Conservation (phyloP, 257 asterid genomes). For the Solanum bulbocastanum region DNA sequence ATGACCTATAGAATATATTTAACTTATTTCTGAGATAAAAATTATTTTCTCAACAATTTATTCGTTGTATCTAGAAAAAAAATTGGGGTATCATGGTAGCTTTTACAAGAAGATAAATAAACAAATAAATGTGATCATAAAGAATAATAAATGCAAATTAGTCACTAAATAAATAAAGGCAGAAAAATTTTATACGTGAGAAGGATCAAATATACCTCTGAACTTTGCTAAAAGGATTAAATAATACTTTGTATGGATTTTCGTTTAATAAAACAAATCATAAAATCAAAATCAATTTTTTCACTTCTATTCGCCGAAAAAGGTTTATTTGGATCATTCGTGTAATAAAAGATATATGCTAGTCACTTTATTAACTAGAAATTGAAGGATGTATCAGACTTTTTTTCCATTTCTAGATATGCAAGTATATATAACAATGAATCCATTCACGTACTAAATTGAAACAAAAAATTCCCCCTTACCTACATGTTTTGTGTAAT, state of each 20-base stretch:
- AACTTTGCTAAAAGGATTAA: no score
- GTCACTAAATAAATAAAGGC: background rate
- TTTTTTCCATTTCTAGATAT: background rate
- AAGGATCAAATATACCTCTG: background rate
- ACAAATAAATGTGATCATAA: background rate
- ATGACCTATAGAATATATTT: no score
- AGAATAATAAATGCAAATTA: background rate
- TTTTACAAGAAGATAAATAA: background rate
- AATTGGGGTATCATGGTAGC: background rate
- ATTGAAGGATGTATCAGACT: no score
- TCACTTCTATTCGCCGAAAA: background rate
- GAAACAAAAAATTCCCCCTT: background rate
- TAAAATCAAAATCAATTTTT: background rate
- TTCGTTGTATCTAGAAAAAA: no score
- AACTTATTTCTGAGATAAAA: no score
- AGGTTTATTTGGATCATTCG: background rate
- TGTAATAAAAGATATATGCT: background rate
- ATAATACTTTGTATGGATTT: background rate
- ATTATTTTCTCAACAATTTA: no score
- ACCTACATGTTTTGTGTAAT: background rate
- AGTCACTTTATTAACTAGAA: background rate
- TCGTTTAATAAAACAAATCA: background rate
- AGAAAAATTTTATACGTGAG: background rate
- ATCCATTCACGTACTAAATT: background rate
- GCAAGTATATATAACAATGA: background rate